Evolutionary conservation across 2,329 filamentous ascomycete genomes (phyloP).

Genomic region (Ascochyta rabiei): DNA sequence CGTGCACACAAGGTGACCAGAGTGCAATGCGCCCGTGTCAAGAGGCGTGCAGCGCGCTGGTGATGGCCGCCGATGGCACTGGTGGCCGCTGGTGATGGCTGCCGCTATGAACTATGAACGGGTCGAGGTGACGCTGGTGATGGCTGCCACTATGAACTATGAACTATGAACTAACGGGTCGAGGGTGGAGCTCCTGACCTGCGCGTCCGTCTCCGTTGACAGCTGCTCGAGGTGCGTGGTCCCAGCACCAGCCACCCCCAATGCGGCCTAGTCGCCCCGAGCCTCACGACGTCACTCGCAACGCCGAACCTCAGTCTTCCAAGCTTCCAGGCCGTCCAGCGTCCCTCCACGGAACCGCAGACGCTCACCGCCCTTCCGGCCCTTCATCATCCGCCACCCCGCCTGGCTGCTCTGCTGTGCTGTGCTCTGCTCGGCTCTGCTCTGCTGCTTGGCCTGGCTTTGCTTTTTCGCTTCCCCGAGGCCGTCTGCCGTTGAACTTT

Average conservation of each 20-base stretch:
- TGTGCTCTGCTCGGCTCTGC: neutral
- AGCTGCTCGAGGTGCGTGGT: neutral
- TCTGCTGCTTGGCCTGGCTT: neutral
- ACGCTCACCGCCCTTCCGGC: constrained; percentile 14
- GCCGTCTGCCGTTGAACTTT: neutral
- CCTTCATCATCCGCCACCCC: constrained; percentile 4
- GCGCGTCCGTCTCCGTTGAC: neutral
- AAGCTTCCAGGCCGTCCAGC: no score
- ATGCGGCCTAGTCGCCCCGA: constrained; percentile 1
- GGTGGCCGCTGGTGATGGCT: no score
- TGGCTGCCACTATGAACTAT: no score
- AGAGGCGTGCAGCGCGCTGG: neutral
- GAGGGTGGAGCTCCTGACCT: constrained; percentile 15
- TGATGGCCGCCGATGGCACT: no score
- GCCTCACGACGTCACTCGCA: constrained; percentile 13
- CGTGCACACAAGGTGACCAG: constrained; percentile 3
- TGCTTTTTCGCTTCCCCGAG: neutral
- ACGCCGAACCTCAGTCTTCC: neutral
- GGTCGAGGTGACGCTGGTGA: no score
- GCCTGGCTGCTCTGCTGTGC: neutral
- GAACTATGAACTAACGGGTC: no score
- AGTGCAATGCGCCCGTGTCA: neutral
- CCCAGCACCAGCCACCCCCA: neutral
- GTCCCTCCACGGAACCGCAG: no score
- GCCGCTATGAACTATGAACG: no score